Evolutionary conservation across 352 stramenopile genomes (phyloP), one percentile per base, ranked within the genome.

Genomic region (Albugo candida): DNA sequence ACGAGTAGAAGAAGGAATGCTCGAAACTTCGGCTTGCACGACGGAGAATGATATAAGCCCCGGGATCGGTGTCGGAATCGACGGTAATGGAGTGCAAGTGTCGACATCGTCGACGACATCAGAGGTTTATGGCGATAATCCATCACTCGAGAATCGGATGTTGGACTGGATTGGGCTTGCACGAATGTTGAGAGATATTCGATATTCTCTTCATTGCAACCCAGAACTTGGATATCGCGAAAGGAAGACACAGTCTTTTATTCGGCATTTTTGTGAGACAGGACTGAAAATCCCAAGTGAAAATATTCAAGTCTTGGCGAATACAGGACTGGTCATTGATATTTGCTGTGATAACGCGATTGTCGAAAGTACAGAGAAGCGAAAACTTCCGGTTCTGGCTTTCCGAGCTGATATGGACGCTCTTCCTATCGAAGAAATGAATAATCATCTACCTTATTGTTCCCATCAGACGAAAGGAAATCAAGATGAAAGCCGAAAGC

Each of bases 371-470:
- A 66, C 56, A 1, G 78, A 83, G 27, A 67, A 71, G 34, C 63
- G 70, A 41, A 76, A 75, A 47, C 43, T 75, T 12, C 87, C 84
- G 0, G 92, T 92, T 41, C 52, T 98, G 5, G 74, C 93, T 3
- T 80, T 98, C 43, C 73, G 93, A 39, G 85, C 93, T 8, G 93
- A 98, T 59, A 98, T 98, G 81, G 93, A 98, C 60, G 91, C 83
- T 13, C 58, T 97, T 13, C 89, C 91, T 3, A 95, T 98, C 55
- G 58, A 83, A 53, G 77, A 91, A 49, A 49, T 79, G 46, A 89
- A 85, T 43, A 61, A 82, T 13, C 70, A 85, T 53, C 54, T 89
- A 52, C 64, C 73, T 2, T 86, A 86, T 45, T 81, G 69, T 44
- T 89, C 76, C 11, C 82, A 66, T 16, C 58, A 77, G 49, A 83